Evolutionary conservation across 805 yeast species (phyloP).

Genomic region (Candida dendrica): DNA sequence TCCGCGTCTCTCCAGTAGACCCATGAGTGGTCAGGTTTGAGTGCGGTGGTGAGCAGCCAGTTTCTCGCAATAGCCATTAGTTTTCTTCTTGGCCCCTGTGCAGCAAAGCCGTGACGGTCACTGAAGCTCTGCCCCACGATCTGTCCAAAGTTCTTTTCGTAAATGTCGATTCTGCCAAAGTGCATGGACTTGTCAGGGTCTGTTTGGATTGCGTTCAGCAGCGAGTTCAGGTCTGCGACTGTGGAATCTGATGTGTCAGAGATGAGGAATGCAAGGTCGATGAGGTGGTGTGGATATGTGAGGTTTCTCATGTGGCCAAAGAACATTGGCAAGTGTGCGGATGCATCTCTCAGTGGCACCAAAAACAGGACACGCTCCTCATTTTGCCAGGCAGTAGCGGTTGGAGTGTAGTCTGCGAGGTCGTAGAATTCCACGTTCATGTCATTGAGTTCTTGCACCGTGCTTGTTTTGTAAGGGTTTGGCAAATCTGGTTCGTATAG

Average conservation of each 20-base stretch:
- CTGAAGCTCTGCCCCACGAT: slow-evolving; percentile 86
- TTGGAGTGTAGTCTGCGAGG: slow-evolving; percentile 55
- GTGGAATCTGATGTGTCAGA: slow-evolving; percentile 90
- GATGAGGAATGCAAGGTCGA: slow-evolving; percentile 79
- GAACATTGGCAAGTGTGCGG: slow-evolving; percentile 83
- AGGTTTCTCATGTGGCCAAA: slow-evolving; percentile 73
- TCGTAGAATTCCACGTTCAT: slow-evolving; percentile 64
- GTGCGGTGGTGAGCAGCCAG: slow-evolving; percentile 82
- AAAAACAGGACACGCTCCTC: slow-evolving; percentile 76
- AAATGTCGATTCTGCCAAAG: slow-evolving; percentile 82
- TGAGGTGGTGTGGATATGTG: slow-evolving; percentile 80
- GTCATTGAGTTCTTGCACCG: slow-evolving; percentile 19
- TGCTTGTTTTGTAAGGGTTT: slow-evolving; percentile 19
- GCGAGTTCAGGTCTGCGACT: slow-evolving; percentile 53
- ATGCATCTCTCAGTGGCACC: slow-evolving; percentile 90
- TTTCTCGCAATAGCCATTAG: slow-evolving; percentile 94
- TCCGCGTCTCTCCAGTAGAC: slow-evolving; percentile 98
- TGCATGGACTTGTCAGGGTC: slow-evolving; percentile 53
- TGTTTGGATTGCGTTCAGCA: slow-evolving; percentile 56
- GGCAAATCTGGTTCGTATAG: slow-evolving; percentile 30
- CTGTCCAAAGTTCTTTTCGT: slow-evolving; percentile 90
- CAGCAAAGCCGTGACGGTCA: slow-evolving; percentile 92
- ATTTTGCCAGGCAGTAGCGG: slow-evolving; percentile 70
- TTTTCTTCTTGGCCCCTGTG: slow-evolving; percentile 92
- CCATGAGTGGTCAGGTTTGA: slow-evolving; percentile 90